Conservation (phyloP, 225 moss, liverwort and hornwort genomes). For the Pseudisothecium myosuroides region DNA sequence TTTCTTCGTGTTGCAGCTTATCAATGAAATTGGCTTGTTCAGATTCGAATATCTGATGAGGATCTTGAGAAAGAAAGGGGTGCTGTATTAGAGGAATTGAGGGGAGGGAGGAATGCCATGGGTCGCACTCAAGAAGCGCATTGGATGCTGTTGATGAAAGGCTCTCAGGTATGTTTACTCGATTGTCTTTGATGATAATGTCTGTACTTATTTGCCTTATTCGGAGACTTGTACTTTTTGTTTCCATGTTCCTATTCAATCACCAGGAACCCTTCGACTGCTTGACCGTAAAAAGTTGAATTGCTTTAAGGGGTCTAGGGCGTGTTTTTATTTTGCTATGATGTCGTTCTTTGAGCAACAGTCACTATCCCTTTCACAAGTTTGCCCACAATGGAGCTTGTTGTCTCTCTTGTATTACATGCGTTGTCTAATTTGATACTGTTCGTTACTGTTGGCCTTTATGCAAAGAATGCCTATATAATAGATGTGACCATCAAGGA, state of each 20-base stretch:
- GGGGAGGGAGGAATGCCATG: conserved; percentile 77
- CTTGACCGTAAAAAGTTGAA: background rate
- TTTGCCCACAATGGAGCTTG: background rate
- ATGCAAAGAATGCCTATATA: background rate
- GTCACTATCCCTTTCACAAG: background rate
- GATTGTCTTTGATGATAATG: background rate
- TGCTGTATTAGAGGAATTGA: conserved; percentile 84
- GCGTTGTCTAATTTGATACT: too few species aligned
- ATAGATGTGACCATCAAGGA: background rate
- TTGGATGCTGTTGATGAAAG: conserved; percentile 89
- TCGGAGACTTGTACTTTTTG: background rate
- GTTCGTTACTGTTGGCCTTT: background rate
- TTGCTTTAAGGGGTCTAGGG: background rate
- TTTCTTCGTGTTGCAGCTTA: background rate
- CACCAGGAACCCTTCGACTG: background rate
- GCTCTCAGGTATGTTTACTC: conserved; percentile 62
- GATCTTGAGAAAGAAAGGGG: conserved; percentile 97
- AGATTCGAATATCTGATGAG: conserved; percentile 91
- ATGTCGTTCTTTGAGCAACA: background rate
- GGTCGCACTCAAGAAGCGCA: conserved; percentile 95
- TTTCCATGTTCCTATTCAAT: background rate
- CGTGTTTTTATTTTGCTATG: background rate
- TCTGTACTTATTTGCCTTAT: background rate
- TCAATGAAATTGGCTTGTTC: conserved; percentile 6
- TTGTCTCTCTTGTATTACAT: background rate